Evolutionary conservation across 371 early-diverging fungal species (phyloP).

Genomic region (Encephalitozoon hellem): DNA sequence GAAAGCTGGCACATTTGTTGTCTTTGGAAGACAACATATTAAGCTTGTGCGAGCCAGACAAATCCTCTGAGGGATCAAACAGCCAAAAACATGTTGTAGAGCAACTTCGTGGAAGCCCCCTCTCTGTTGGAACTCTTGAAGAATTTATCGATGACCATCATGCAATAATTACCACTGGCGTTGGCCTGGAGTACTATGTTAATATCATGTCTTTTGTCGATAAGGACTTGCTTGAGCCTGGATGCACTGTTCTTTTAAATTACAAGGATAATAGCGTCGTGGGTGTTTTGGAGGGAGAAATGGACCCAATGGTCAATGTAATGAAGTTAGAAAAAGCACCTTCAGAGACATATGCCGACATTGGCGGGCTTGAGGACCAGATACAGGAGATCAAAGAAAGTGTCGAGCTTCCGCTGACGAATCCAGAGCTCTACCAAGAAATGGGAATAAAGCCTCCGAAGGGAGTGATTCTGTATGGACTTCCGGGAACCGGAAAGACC

Average conservation of each 20-base stretch:
- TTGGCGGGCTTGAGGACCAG: slow-evolving; percentile 95
- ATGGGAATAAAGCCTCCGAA: slow-evolving; percentile 99
- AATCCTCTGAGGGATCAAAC: slow-evolving; percentile 33
- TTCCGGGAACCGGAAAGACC: slow-evolving; percentile 97
- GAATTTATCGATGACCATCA: slow-evolving; percentile 99
- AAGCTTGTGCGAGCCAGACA: slow-evolving; percentile 32
- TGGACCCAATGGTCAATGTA: slow-evolving; percentile 94
- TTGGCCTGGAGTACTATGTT: slow-evolving; percentile 88
- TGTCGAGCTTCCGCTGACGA: slow-evolving; percentile 95
- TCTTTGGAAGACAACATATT: slow-evolving; percentile 57
- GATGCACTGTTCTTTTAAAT: slow-evolving; percentile 60
- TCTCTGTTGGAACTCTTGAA: slow-evolving; percentile 91
- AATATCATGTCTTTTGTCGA: slow-evolving; percentile 61
- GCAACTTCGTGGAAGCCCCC: slow-evolving; percentile 94
- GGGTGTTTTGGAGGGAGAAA: slow-evolving; percentile 87
- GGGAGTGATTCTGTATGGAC: slow-evolving; percentile 97
- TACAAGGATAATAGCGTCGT: slow-evolving; percentile 67
- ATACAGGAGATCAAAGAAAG: slow-evolving; percentile 99
- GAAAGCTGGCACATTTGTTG: slow-evolving; percentile 53
- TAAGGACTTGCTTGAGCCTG: slow-evolving; percentile 62
- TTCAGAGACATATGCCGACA: slow-evolving; percentile 92
- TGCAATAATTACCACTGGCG: slow-evolving; percentile 87
- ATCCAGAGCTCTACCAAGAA: slow-evolving; percentile 96
- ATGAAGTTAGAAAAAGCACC: slow-evolving; percentile 99
- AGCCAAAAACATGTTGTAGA: slow-evolving; percentile 75